Base-by-base conservation (phyloP, 192 early-diverging fungal species). In the Umbelopsis sp. region DNA sequence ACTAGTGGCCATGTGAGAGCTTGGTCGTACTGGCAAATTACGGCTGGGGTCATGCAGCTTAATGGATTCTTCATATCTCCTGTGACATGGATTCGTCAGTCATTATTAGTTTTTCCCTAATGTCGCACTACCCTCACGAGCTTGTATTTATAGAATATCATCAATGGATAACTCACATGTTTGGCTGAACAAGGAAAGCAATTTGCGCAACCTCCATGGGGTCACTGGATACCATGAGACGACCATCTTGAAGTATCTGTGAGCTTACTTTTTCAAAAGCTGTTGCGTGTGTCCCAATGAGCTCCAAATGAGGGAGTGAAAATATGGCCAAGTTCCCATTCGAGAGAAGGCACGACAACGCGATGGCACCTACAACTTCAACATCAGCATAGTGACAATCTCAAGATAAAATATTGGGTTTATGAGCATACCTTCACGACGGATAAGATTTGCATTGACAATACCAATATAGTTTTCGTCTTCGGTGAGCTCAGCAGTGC, bases 211-310 rank as follows among this genome's bases (percentile, higher is more conserved):
- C 44, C 41, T 80, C 79, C 56, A 66, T 69, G 21, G 70, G 21
- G 1, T 69, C 72, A 62, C 68, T 74, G 68, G 75, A 81, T n/a
- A 68, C 17, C 51, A 73, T 29, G 8, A 81, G 32, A 21, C 75
- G 47, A 68, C 79, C 79, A 53, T 81, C 79, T 45, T 45, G 38
- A 68, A 68, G 41, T 21, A 68, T 38, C 49, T 50, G 56, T 31
- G 31, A 22, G 12, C 14, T 11, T 7, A 62, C 26, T 3, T 62
- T 34, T 34, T 32, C 56, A 62, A 11, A 34, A 7, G 29, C 29
- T 62, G 56, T 26, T 34, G 12, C 26, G 5, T 14, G 14, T 20
- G 47, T 53, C 26, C 66, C 66, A 6, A 80, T 49, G 2, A 66
- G 32, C 17, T 72, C 59, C 25, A 80, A 53, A 6, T 49, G 34